Evolutionary conservation across 768 basidiomycete genomes (phyloP).

Genomic region (Suillus weaverae): DNA sequence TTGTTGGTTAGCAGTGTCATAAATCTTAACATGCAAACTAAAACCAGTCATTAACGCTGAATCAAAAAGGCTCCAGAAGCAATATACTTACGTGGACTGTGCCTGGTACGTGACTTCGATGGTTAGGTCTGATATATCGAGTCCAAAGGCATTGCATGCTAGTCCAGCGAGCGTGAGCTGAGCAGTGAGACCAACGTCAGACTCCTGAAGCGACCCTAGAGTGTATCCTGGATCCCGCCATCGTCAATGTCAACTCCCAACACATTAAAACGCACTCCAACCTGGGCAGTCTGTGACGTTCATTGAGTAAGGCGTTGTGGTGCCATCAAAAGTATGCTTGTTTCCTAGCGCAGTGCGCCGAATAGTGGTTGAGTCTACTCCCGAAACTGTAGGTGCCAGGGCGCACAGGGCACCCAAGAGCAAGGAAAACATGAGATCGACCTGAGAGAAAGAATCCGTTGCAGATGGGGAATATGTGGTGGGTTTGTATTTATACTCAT

Average conservation of each 20-base stretch:
- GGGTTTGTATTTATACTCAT: neutral
- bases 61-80: neutral
- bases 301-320: slow-evolving; percentile 2
- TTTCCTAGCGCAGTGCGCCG: slow-evolving; percentile 7
- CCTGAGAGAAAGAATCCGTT: neutral
- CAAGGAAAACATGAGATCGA: slow-evolving; percentile 10
- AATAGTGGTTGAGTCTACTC: slow-evolving; percentile 8
- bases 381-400: slow-evolving; percentile 5
- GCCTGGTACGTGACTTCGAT: slow-evolving; percentile 63
- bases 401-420: slow-evolving; percentile 11
- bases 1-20: slow-evolving; percentile 54
- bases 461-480: neutral
- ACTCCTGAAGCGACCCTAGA: slow-evolving; percentile 41
- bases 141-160: slow-evolving; percentile 61
- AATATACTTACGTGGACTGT: slow-evolving; percentile 36
- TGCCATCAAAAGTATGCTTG: neutral
- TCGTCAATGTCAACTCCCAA: neutral
- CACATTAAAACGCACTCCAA: neutral
- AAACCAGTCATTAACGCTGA: neutral
- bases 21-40: slow-evolving; percentile 65
- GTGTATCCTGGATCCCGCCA: slow-evolving; percentile 46
- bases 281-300: slow-evolving; percentile 19
- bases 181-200: slow-evolving; percentile 49
- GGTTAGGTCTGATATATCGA: slow-evolving; percentile 52
- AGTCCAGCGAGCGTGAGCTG: slow-evolving; percentile 48